Evolutionary conservation across 2,329 filamentous ascomycete genomes (phyloP).

Genomic region (Dothideomycetes sp.): DNA sequence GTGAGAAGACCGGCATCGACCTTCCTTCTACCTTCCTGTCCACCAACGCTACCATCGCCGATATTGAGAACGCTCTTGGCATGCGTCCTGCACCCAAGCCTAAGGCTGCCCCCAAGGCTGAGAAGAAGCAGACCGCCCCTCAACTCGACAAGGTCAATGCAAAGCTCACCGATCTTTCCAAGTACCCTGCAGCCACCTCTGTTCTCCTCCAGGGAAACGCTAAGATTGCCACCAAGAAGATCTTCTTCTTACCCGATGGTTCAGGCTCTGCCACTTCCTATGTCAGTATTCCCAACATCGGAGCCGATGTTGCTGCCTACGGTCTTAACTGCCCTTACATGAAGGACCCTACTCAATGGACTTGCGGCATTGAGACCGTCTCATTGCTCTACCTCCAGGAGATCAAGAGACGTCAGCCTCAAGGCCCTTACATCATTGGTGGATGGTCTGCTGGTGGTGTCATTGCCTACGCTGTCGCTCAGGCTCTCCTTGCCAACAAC

Average conservation of each 20-base stretch:
- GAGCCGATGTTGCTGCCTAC: constrained; percentile 41
- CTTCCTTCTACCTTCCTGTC: constrained; percentile 48
- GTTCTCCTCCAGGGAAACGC: constrained; percentile 50
- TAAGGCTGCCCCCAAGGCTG: constrained; percentile 24
- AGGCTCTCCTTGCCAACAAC: constrained; percentile 39
- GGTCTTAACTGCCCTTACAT: constrained; percentile 62
- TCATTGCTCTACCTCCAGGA: constrained; percentile 57
- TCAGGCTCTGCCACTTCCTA: constrained; percentile 59
- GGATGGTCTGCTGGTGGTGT: constrained; percentile 50
- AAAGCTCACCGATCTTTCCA: constrained; percentile 37
- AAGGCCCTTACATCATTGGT: constrained; percentile 48
- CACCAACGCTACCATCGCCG: constrained; percentile 53
- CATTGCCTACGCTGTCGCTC: constrained; percentile 43
- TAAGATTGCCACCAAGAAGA: constrained; percentile 46
- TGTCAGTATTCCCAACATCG: constrained; percentile 48
- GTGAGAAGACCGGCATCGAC: constrained; percentile 42
- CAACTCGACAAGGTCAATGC: constrained; percentile 42
- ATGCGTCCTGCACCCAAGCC: constrained; percentile 38
- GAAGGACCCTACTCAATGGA: constrained; percentile 57
- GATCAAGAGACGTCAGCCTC: constrained; percentile 61
- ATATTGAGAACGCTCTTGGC: constrained; percentile 56
- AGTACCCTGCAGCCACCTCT: constrained; percentile 42
- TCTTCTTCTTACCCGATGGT: constrained; percentile 44
- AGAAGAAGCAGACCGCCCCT: constrained; percentile 22
- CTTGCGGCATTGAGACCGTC: constrained; percentile 56